Base-by-base conservation (phyloP, 225 moss, liverwort and hornwort species). In the Physcomitrellopsis africana region DNA sequence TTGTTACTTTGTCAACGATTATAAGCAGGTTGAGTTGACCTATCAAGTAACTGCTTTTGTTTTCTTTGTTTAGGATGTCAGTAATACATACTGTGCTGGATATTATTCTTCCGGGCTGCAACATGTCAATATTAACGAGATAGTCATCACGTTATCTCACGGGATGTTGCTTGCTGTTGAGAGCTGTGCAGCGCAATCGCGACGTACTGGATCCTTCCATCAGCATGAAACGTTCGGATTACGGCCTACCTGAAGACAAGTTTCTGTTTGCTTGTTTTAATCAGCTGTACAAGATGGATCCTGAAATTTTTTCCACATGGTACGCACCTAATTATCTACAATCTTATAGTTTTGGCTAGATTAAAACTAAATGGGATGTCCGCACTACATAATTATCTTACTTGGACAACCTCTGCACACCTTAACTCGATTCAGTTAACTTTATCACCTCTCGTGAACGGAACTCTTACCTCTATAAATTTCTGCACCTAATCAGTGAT, bases 271-370 rank as follows among this genome's bases (percentile, higher is more conserved):
- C 92, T 22, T 92, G 92, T 80, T 92, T 92, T 82, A 92, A 92
- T 69, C 89, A 92, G 73, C 80, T 92, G n/a, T 92, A 92, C 74
- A 92, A 92, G 81, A 92, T 92, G 92, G 89, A 92, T 74, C 86
- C 89, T 9, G 92, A 89, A 52, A 88, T 92, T 8, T 92, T 89
- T 48, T 83, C 83, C 16, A 85, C 85, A 52, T 92, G 92, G 92
- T 92, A 65, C 52, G 80, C 60, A 15, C 23, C 26, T 43, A 10
- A 43, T 10, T 63, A 42, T 43, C 44, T 18, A n/a, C 60, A 52
- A 24, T 11, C 10, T 19, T 27, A 42, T 63, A 4, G 17, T 55
- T 16, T 17, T 20, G 48, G 15, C 11, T 49, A 15, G 15, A 49
- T 13, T 15, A 49, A 37, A 37, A 37, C 32, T 7, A 37, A 7